These are phyloP conservation scores for Asterophora lycoperdoides DNA, from an alignment of 768 basidiomycete genomes.

Conservation along the genomic window DNA sequence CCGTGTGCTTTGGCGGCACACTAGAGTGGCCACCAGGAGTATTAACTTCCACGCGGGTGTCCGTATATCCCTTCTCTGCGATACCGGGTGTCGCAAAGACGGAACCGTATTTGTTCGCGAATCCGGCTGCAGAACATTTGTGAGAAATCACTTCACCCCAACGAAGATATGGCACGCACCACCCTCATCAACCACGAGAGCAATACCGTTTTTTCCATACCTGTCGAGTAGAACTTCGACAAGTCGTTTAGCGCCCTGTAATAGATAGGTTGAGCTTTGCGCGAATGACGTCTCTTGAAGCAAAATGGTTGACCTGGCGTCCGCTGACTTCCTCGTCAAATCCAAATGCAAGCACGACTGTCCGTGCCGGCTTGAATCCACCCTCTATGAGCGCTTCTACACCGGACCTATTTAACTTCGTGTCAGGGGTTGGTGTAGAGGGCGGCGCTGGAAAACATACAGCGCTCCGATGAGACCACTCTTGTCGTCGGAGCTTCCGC, in stretches of 20 bases:
- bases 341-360: slow-evolving; percentile 59
- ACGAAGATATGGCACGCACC: slow-evolving; percentile 35
- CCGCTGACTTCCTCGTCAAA: slow-evolving; percentile 76
- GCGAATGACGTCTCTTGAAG: neutral
- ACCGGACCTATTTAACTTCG: slow-evolving; percentile 33
- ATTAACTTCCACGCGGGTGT: slow-evolving; percentile 60
- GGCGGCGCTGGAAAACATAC: slow-evolving; percentile 6
- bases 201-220: slow-evolving; percentile 73
- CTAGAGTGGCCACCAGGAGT: slow-evolving; percentile 83
- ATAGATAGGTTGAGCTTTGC: neutral
- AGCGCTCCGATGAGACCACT: slow-evolving; percentile 57
- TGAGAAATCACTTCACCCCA: no score
- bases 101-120: slow-evolving; percentile 44
- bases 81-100: slow-evolving; percentile 60
- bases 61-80: slow-evolving; percentile 69
- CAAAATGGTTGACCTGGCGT: slow-evolving; percentile 27
- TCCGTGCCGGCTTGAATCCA: slow-evolving; percentile 60
- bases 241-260: neutral
- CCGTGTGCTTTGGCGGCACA: slow-evolving; percentile 79
- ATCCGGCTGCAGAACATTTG: slow-evolving; percentile 35
- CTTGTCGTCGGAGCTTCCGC: slow-evolving; percentile 75
- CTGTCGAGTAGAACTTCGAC: slow-evolving; percentile 19
- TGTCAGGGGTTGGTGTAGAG: neutral
- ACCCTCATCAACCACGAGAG: slow-evolving; percentile 87
- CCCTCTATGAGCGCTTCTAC: slow-evolving; percentile 62